Percentiles rank a stretch among this genome's conserved stretches.
phyloP scores from a whole-genome alignment of 2,329 filamentous ascomycete species.

The Aspergillus sp. region DNA sequence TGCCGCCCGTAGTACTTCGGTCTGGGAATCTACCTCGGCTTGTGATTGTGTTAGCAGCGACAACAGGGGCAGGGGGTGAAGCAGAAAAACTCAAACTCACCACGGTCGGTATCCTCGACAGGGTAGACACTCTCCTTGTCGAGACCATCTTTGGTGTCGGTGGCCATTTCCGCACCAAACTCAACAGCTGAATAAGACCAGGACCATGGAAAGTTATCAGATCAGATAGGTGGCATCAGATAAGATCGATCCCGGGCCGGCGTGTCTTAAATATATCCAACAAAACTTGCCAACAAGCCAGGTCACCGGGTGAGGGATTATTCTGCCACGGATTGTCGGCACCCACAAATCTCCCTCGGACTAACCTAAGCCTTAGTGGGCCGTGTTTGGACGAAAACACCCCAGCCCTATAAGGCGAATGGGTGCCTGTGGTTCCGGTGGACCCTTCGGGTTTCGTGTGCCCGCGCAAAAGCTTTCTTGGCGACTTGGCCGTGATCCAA shows the following conservation, averaged over 20 bases:
- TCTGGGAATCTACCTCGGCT: constrained; percentile 5
- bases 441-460: neutral
- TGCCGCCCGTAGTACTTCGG: constrained; percentile 32
- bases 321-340: neutral
- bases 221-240: constrained; percentile 30
- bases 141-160: neutral
- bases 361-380: neutral
- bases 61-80: neutral
- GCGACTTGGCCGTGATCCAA: neutral
- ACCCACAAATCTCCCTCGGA: neutral
- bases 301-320: neutral
- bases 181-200: neutral
- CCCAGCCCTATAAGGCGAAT: constrained; percentile 1
- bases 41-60: neutral
- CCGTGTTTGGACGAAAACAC: neutral
- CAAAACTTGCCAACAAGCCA: neutral
- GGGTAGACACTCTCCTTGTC: constrained; percentile 1
- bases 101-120: neutral
- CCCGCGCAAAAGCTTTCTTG: neutral
- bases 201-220: neutral
- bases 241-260: constrained; percentile 18
- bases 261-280: neutral
- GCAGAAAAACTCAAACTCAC: neutral
- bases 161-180: constrained; percentile 3
- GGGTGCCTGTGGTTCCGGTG: neutral